Base-by-base conservation (phyloP, 192 early-diverging fungal genomes). In the Linnemannia hyalina region DNA sequence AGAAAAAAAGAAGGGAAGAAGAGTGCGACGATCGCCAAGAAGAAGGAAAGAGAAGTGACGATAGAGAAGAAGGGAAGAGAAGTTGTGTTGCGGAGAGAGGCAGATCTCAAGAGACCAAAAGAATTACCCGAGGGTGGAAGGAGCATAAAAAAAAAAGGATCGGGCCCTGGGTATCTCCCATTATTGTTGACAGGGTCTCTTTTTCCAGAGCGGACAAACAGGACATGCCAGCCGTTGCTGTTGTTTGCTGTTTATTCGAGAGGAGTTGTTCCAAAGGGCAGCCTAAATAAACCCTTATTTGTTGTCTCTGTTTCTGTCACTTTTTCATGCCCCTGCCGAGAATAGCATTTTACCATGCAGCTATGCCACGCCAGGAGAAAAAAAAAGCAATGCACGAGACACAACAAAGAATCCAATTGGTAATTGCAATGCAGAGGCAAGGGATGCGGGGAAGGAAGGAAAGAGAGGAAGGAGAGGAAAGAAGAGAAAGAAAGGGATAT, bases 381-480 rank as follows among this genome's bases (percentile, higher is more conserved):
- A 70, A 32, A 40, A 15, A 69, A 70, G 20, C 22, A 35, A 41
- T 16, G 18, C 18, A 70, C 69, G 23, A 36, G 9, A n/a, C 18
- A 41, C 16, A 41, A 9, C 36, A 32, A 52, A 22, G 7, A 11
- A 32, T 65, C 11, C 60, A 32, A 54, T 69, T 72, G 42, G 70
- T 22, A 29, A 73, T 13, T 26, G 35, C 71, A 23, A 42, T 41
- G 38, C 40, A 70, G 35, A 36, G 55, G 49, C 4, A 52, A 52
- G 49, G 49, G 49, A 52, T 52, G 18, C 49, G 49, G 49, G 49
- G 49, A 46, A 63, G 44, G 44, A 72, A 10, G 36, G 70, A 49
- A 74, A 74, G 42, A 75, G 26, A n/a, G 36, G 52, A 42, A 32
- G 23, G 52, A 26, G 10, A 76, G 47, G 68, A 36, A 72, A 22